These are phyloP conservation scores for Ceratorhiza oryzae-sativae DNA, from an alignment of 1,284 basidiomycete species.

Conservation along the genomic window DNA sequence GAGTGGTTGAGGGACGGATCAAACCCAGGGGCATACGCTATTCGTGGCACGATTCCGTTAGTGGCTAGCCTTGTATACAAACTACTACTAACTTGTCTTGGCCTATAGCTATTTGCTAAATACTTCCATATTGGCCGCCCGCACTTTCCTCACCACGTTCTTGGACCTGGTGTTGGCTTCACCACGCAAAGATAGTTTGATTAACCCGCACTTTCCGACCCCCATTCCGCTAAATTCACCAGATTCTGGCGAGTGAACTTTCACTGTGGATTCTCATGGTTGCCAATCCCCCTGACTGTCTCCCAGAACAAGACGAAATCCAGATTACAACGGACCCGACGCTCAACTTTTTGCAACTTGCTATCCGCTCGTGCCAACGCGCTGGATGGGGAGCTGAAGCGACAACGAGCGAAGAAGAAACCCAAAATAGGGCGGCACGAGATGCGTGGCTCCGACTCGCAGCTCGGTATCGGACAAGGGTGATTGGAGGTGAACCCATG, in stretches of 20 bases:
- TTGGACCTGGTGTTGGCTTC: conserved; percentile 62
- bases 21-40: conserved; percentile 72
- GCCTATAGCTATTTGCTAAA: conserved; percentile 77
- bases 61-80: background rate
- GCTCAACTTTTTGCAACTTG: conserved; percentile 88
- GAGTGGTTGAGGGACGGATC: conserved; percentile 67
- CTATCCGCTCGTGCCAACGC: conserved; percentile 82
- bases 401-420: conserved; percentile 63
- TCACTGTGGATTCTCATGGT: background rate
- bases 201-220: conserved; percentile 55
- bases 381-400: conserved; percentile 64
- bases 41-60: conserved; percentile 79
- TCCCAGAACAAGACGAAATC: conserved; percentile 60
- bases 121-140: conserved; percentile 85
- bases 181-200: conserved; percentile 52
- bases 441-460: conserved; percentile 80
- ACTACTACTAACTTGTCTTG: background rate
- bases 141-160: conserved; percentile 81
- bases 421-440: conserved; percentile 57
- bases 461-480: conserved; percentile 28
- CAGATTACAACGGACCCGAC: conserved; percentile 72
- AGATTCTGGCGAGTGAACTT: conserved; percentile 44
- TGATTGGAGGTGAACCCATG: conserved; percentile 65
- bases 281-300: background rate
- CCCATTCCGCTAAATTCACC: conserved; percentile 51